Conservation (phyloP, 352 stramenopile genomes). For the Phytophthora citricola region DNA sequence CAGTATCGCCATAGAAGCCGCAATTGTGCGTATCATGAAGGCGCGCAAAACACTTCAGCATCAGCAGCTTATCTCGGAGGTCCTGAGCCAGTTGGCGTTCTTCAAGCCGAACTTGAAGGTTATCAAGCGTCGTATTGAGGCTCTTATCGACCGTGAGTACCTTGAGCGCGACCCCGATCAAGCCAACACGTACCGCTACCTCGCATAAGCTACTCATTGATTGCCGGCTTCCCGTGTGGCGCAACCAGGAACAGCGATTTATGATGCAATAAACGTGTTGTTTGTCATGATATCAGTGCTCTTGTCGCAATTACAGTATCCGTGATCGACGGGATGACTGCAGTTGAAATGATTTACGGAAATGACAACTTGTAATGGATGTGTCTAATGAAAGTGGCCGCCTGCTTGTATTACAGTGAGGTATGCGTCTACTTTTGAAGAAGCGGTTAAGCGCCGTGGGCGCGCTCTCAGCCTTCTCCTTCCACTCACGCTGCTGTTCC, state of each 20-base stretch:
- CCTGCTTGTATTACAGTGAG: slow-evolving; percentile 35
- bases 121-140: slow-evolving; percentile 98
- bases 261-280: slow-evolving; percentile 33
- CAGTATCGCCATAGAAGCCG: slow-evolving; percentile 98
- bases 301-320: not conserved
- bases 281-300: slow-evolving; percentile 21
- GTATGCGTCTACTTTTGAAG: slow-evolving; percentile 80
- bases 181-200: slow-evolving; percentile 96
- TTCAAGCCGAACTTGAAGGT: slow-evolving; percentile 98
- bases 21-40: slow-evolving; percentile 99
- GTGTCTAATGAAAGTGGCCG: slow-evolving; percentile 27
- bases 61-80: slow-evolving; percentile 98
- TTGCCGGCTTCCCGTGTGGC: slow-evolving; percentile 11
- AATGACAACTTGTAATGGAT: not conserved
- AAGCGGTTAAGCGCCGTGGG: slow-evolving; percentile 89
- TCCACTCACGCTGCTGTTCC: slow-evolving; percentile 83
- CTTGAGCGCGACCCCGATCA: slow-evolving; percentile 97
- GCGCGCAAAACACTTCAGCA: slow-evolving; percentile 97
- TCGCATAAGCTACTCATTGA: slow-evolving; percentile 73
- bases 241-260: slow-evolving; percentile 26
- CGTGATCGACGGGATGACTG: not conserved
- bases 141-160: slow-evolving; percentile 98
- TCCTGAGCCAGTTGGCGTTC: slow-evolving; percentile 97
- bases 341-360: not conserved
- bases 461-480: slow-evolving; percentile 74